Evolutionary conservation across 2,329 filamentous ascomycete species (phyloP).

Genomic region (Phialophora expanda): DNA sequence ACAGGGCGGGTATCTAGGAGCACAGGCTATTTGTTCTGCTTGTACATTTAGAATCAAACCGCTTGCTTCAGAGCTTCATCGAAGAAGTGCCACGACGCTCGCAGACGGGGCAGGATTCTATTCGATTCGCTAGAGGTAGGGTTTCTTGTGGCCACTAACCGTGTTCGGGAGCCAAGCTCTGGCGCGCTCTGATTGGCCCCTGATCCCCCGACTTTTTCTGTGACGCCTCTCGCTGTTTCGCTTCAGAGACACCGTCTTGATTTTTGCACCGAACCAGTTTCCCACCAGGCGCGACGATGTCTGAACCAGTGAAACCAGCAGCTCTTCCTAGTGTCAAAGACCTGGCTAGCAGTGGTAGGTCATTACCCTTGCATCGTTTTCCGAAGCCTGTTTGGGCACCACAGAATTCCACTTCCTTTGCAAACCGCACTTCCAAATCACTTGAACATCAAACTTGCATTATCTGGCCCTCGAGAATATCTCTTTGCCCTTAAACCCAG

Average conservation of each 20-base stretch:
- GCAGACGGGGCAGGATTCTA: neutral
- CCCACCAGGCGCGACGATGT: slow-evolving; percentile 17
- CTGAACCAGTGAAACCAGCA: slow-evolving; percentile 16
- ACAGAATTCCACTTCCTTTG: neutral
- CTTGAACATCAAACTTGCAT: neutral
- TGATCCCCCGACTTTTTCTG: neutral
- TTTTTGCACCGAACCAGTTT: neutral
- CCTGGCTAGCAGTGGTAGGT: slow-evolving; percentile 39
- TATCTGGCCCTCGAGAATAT: neutral
- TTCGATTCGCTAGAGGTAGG: slow-evolving; percentile 3
- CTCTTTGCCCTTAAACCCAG: neutral
- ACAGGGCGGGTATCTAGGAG: neutral
- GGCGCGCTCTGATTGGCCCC: neutral
- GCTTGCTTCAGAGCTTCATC: neutral
- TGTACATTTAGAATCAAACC: neutral
- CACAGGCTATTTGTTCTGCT: neutral
- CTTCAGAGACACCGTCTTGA: neutral
- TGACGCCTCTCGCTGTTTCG: neutral
- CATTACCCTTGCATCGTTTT: neutral
- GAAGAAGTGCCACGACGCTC: neutral
- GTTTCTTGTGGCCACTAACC: neutral
- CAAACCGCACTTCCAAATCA: neutral
- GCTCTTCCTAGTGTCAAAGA: slow-evolving; percentile 39
- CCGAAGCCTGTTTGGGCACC: neutral
- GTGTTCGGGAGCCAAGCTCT: neutral